Percentiles rank a stretch among this genome's conserved stretches.
Conservation (phyloP, 140 eudicot genomes). For the Oenanthe javanica region DNA sequence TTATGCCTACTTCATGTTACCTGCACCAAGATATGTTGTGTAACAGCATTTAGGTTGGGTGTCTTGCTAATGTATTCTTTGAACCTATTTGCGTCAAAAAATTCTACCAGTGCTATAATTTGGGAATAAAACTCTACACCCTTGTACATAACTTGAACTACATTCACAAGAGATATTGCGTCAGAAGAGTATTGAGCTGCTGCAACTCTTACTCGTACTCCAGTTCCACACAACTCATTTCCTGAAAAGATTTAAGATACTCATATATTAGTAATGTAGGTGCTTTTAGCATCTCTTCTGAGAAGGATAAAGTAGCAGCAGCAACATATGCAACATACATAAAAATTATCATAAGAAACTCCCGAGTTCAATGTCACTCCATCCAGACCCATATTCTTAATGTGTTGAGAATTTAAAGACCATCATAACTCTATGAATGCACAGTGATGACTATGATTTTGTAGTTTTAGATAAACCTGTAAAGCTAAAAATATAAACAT, state of each 20-base stretch:
- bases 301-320: neutral
- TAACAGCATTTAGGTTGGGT: slow-evolving; percentile 18
- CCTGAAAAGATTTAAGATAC: slow-evolving; percentile 26
- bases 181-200: slow-evolving; percentile 46
- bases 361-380: neutral
- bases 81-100: slow-evolving; percentile 57
- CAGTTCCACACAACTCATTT: slow-evolving; percentile 70
- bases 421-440: no score
- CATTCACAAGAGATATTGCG: neutral
- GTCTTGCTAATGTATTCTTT: slow-evolving; percentile 34
- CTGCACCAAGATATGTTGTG: slow-evolving; percentile 86
- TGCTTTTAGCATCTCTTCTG: neutral
- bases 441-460: no score
- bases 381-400: neutral
- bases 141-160: slow-evolving; percentile 43
- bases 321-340: neutral
- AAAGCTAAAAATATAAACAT: no score
- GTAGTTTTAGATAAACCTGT: no score
- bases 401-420: no score
- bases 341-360: no score
- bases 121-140: slow-evolving; percentile 34
- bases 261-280: neutral
- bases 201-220: slow-evolving; percentile 54
- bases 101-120: slow-evolving; percentile 63
- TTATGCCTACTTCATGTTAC: slow-evolving; percentile 18